Evolutionary conservation across 1,139 yeast species (phyloP), one percentile per base, ranked within the genome.

Genomic region (Yamadazyma membranifaciens): DNA sequence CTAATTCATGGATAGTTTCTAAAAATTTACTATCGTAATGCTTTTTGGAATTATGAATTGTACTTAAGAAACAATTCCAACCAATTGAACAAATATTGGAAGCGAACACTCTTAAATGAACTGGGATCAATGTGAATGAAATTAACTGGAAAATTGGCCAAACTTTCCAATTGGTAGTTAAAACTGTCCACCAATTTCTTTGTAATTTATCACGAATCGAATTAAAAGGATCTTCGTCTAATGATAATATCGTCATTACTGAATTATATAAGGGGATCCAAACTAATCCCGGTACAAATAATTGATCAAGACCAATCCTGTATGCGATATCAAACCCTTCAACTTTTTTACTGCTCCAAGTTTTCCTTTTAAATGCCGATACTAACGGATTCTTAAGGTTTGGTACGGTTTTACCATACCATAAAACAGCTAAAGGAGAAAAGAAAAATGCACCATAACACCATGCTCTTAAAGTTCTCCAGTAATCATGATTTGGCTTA

Each of bases 391-490:
- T 70, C 39, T 63, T 65, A 9, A 83, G 56, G 29, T 54, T 63
- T 28, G 84, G 80, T 17, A 87, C 62, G 9, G 79, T 62, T 36
- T 62, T 66, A 13, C 75, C 75, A 56, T 83, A 87, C 87, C 94
- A 85, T 42, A 68, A 67, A 41, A 79, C 82, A 16, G 87, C 87
- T 33, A 87, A 63, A 11, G 95, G 91, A 0, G 92, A 83, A 57
- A 88, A 88, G 37, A 88, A 67, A n/a, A 78, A 51, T 0, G 87
- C 75, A 1, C 97, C 97, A 56, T 87, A 89, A 6, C 78, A 51
- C 43, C 78, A 69, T 4, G 95, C 87, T 42, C 96, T 66, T 3
- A 72, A 45, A 0, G 89, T 82, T 42, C 96, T 65, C 10, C 36
- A 40, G 32, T 39, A 42, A 38, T 45, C 45, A 39, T 49, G 41